Base-by-base conservation (phyloP, 495 filamentous ascomycete species). In the Baudoinia panamericana region DNA sequence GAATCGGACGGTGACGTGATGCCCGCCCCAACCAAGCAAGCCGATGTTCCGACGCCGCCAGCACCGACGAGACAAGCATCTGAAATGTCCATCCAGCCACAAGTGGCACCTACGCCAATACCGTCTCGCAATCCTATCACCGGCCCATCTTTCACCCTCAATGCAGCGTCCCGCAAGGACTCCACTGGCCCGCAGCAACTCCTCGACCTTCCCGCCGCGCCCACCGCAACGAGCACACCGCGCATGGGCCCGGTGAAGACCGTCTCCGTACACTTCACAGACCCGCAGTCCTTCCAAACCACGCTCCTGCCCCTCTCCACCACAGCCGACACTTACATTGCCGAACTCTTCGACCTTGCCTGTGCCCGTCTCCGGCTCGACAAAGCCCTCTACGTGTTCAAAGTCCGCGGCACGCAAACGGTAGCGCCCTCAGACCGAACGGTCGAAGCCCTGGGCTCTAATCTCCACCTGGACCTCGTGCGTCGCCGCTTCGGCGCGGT, bases 271-370 rank as follows among this genome's bases (percentile, higher is more conserved):
- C 79, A 87, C 45, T 88, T 83, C 53, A 72, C 78, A 17, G 85
- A 92, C 45, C 37, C 43, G 10, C 55, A 75, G 9, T 72, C 79
- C 41, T 74, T 70, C 27, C 71, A 69, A 18, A 66, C 69, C 0
- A 70, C 75, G 43, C 61, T 61, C 7, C 74, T 80, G 30, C 81
- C 80, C 1, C 64, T 95, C 11, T 81, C 85, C 51, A 82, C 87
- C 16, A 87, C 84, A 3, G 87, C 84, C 2, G 90, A 95, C 53
- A 95, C 83, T 26, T 96, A 93, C 55, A 75, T 97, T 20, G 86
- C 84, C 11, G 90, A 97, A 58, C 76, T 96, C 20, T 71, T 94
- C 29, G 87, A 95, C 50, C 72, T 73, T n/a, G 80, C 87, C 2
- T 96, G 90, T 56, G 78, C 84, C 40, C 81, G 84, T 54, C 78